Evolutionary conservation across 352 stramenopile species (phyloP), one percentile per base, ranked within the genome.

Genomic region (Phytophthora citrophthora): DNA sequence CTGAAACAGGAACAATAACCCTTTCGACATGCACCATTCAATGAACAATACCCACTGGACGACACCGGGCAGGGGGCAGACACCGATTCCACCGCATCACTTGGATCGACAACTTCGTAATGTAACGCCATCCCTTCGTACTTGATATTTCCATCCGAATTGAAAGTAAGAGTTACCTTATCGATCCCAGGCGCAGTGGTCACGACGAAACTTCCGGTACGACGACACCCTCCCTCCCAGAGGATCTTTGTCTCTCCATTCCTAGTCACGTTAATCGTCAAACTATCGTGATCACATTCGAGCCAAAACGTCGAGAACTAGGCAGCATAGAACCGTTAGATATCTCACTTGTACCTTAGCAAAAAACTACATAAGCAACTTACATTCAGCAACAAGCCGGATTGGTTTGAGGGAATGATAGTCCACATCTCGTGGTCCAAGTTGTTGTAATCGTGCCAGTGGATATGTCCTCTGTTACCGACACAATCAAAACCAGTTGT

Each of bases 221-320:
- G 79, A 2, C 64, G 61, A 47, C 82, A 91, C 5, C 82, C 82
- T 11, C 79, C 82, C 13, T 56, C 75, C 82, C 79, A 89, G 4
- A 91, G 16, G 2, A 61, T 31, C 5, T 41, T 70, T 0, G 45
- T 63, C 4, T 29, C 48, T 2, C 51, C 64, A 4, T 48, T 59
- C 1, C 34, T 10, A 16, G 51, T 76, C 2, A 61, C 54, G 3
- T 38, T 56, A 16, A 90, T 72, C 5, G 54, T 40, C 20, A 88
- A 54, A 5, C 27, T 62, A 16, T 89, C 82, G 39, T 88, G 77
- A 39, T 88, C 66, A 31, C 82, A 91, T 41, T 91, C 82, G 6
- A 91, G 68, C 54, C 64, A 79, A 55, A 91, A 91, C 9, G 46
- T 58, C 0, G 73, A 75, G 6, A 89, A 52, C 61, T 86, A 51